These are phyloP conservation scores for Setaria viridis DNA, from an alignment of 202 grass and related monocot species.

Conservation along the genomic window DNA sequence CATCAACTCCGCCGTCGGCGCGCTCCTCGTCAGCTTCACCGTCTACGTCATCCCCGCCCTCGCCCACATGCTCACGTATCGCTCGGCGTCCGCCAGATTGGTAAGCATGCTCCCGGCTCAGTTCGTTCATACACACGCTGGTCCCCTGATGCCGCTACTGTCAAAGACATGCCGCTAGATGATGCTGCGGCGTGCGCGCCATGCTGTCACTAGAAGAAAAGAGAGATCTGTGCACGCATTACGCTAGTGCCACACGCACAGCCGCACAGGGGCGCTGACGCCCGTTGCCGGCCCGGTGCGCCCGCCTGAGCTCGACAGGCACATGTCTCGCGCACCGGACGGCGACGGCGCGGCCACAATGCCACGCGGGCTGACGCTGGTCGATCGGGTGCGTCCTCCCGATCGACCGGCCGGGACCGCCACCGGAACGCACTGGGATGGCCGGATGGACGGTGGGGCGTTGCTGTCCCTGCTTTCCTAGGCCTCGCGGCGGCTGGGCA, in stretches of 20 bases:
- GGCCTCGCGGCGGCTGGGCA: not conserved
- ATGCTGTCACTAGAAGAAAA: not conserved
- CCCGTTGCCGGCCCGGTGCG: not conserved
- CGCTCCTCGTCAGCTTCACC: constrained; percentile 96
- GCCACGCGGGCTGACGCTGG: not conserved
- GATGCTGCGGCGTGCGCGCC: not conserved
- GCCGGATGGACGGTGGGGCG: constrained; percentile 24
- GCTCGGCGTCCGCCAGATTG: constrained; percentile 66
- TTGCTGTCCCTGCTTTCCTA: constrained; percentile 40
- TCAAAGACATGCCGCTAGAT: too few species aligned
- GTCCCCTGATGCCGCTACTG: not conserved
- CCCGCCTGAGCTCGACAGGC: not conserved
- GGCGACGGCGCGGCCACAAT: not conserved
- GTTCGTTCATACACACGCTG: not conserved
- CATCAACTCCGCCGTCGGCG: constrained; percentile 95
- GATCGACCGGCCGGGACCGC: not conserved
- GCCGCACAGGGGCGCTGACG: not conserved
- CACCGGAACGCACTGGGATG: constrained; percentile 27
- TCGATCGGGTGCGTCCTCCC: not conserved
- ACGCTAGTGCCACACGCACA: constrained; percentile 19
- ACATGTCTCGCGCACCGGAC: not conserved
- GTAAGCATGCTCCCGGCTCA: constrained; percentile 22
- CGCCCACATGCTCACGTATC: constrained; percentile 90
- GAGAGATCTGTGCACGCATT: not conserved
- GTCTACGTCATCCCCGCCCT: constrained; percentile 93